These are phyloP conservation scores for Agaricus sinodeliciosus DNA, from an alignment of 768 basidiomycete genomes.

Conservation along the genomic window DNA sequence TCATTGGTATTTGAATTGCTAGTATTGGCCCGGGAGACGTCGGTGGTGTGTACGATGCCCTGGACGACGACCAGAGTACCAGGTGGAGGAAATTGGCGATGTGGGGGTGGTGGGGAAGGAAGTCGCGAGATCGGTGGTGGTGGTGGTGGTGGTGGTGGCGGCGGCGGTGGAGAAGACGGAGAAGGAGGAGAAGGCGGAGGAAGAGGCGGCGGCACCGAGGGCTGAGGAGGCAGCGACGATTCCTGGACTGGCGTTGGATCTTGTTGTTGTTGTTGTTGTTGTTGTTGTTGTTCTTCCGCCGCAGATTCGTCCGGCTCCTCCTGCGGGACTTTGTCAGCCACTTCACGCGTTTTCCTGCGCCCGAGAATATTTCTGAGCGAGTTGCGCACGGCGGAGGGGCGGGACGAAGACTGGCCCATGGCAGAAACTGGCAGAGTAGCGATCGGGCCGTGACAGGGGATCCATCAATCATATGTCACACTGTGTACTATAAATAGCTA, in stretches of 20 bases:
- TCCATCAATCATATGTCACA: neutral
- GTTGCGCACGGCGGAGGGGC: neutral
- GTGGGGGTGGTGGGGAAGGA: neutral
- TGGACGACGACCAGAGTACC: constrained; percentile 80
- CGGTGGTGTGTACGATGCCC: constrained; percentile 76
- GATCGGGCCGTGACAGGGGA: too few relatives aligned
- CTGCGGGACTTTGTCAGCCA: too few relatives aligned
- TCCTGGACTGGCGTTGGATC: neutral
- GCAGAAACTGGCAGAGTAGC: neutral
- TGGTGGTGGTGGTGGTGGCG: neutral
- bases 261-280: too few relatives aligned
- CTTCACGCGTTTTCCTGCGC: too few relatives aligned
- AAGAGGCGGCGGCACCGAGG: neutral
- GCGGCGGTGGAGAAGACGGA: neutral
- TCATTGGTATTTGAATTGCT: too few relatives aligned
- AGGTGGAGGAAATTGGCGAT: constrained; percentile 60
- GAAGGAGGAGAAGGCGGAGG: neutral
- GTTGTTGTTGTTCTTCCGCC: too few relatives aligned
- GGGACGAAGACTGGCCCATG: constrained; percentile 17
- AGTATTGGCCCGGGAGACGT: constrained; percentile 38
- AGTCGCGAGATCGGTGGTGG: too few relatives aligned
- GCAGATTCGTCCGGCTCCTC: too few relatives aligned
- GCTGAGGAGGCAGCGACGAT: neutral
- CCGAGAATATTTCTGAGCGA: too few relatives aligned
- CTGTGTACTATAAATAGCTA: neutral